A percentile compares a stretch with the other conserved stretches of the same genome.
phyloP scores from a whole-genome alignment of 2,329 filamentous ascomycete genomes.

The Colletotrichum noveboracense region DNA sequence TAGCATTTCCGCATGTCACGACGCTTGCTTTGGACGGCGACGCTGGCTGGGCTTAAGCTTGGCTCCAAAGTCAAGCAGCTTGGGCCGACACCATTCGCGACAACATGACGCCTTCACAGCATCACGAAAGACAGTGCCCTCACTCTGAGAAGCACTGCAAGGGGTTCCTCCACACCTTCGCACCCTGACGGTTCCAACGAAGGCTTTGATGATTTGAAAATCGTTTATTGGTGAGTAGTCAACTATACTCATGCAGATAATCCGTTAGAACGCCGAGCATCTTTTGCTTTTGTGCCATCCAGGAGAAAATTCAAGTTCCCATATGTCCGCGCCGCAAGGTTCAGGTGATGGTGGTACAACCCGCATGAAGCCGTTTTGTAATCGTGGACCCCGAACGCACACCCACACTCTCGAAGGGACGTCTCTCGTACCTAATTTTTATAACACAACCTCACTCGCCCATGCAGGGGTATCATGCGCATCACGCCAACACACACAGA shows the following conservation, averaged over 20 bases:
- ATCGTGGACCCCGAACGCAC: neutral
- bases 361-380: conserved; percentile 10
- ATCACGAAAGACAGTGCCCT: neutral
- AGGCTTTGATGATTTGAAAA: conserved; percentile 17
- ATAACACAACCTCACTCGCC: neutral
- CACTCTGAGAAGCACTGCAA: neutral
- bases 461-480: neutral
- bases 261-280: conserved; percentile 10
- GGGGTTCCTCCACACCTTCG: conserved; percentile 21
- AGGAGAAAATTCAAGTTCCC: conserved; percentile 1
- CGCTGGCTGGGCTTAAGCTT: neutral
- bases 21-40: neutral
- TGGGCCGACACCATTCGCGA: neutral
- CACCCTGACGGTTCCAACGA: conserved; percentile 21
- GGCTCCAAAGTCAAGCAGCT: too few relatives aligned
- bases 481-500: neutral
- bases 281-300: neutral
- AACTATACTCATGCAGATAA: neutral
- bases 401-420: neutral
- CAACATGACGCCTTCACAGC: neutral
- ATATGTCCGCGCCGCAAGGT: conserved; percentile 22
- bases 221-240: conserved; percentile 11
- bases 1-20: neutral
- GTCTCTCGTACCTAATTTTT: neutral
- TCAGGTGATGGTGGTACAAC: conserved; percentile 17